Evolutionary conservation across 2,329 filamentous ascomycete genomes (phyloP).

Genomic region (Alternaria tenuissima): DNA sequence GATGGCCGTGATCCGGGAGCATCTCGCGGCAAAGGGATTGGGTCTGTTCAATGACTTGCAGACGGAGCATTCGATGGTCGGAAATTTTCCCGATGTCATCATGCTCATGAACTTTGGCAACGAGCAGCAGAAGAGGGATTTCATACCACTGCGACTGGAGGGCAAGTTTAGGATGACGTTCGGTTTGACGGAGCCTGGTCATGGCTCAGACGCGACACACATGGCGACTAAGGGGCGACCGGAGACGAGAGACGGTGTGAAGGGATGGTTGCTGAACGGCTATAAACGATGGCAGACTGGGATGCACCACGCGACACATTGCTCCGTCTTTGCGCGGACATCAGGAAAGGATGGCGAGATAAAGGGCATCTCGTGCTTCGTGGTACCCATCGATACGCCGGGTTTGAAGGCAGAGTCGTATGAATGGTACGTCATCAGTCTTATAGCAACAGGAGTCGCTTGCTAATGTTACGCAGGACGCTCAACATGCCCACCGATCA

Average conservation of each 20-base stretch:
- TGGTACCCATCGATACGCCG: slow-evolving; percentile 62
- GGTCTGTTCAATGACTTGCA: slow-evolving; percentile 71
- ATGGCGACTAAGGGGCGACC: slow-evolving; percentile 64
- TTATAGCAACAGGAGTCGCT: neutral
- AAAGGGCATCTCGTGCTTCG: slow-evolving; percentile 68
- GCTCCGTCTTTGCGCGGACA: slow-evolving; percentile 68
- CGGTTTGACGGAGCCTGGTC: slow-evolving; percentile 68
- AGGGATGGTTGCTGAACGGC: slow-evolving; percentile 64
- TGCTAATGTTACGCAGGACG: slow-evolving; percentile 53
- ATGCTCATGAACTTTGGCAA: slow-evolving; percentile 70
- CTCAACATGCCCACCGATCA: slow-evolving; percentile 74
- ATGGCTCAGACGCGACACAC: slow-evolving; percentile 70
- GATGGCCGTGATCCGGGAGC: slow-evolving; percentile 70
- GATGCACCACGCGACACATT: slow-evolving; percentile 68
- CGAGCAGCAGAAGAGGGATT: slow-evolving; percentile 61
- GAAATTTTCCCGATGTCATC: slow-evolving; percentile 69
- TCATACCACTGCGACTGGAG: slow-evolving; percentile 62
- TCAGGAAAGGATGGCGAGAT: slow-evolving; percentile 62
- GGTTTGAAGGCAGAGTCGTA: slow-evolving; percentile 66
- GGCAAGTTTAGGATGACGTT: slow-evolving; percentile 67
- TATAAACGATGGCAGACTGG: slow-evolving; percentile 73
- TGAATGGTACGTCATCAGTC: slow-evolving; percentile 56
- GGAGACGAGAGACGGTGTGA: slow-evolving; percentile 55
- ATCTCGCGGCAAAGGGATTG: slow-evolving; percentile 66
- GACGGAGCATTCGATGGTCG: slow-evolving; percentile 69